Base-by-base conservation (phyloP, 2,329 filamentous ascomycete species). In the Fusarium camptoceras region DNA sequence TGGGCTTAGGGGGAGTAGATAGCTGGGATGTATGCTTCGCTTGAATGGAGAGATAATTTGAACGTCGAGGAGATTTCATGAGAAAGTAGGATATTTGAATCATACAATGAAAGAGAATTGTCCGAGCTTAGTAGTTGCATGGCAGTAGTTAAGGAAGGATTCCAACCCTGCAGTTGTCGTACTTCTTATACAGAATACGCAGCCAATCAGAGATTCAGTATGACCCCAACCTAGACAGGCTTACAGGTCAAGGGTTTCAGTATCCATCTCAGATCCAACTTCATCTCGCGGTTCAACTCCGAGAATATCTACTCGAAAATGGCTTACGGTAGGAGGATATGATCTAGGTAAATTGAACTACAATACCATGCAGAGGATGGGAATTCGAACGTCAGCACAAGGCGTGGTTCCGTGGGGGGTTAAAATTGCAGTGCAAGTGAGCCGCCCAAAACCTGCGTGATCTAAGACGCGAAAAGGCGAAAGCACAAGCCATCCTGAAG, bases 151-250 rank as follows among this genome's bases (percentile, higher is more conserved):
- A 5, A 44, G 3, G 2, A 11, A 22, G 28, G 42, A 37, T 41
- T 12, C 10, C 8, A 11, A 41, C 24, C 59, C 60, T 55, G 3
- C 12, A 25, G 5, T 6, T 24, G 14, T 22, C n/a, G 59, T 15
- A 18, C 18, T 10, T 20, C 24, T 8, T 11, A 55, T 62, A 62
- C 60, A 57, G 24, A 39, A 63, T 63, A 63, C 59, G 60, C 8
- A 24, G 3, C 60, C 57, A 63, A 63, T 62, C 16, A 27, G 20
- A 28, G 15, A 43, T 14, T 12, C 22, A 31, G 8, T 8, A 31
- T 60, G 14, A 16, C 18, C 18, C 27, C 54, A 30, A 5, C 25
- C 24, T 6, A 39, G 5, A 18, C 5, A 39, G 9, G 20, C 14
- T 9, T 15, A n/a, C 5, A 37, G 16, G 16, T 2, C 9, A 37